phyloP scores from a whole-genome alignment of 2,329 filamentous ascomycete species.

The Lasiodiplodia citricola region DNA sequence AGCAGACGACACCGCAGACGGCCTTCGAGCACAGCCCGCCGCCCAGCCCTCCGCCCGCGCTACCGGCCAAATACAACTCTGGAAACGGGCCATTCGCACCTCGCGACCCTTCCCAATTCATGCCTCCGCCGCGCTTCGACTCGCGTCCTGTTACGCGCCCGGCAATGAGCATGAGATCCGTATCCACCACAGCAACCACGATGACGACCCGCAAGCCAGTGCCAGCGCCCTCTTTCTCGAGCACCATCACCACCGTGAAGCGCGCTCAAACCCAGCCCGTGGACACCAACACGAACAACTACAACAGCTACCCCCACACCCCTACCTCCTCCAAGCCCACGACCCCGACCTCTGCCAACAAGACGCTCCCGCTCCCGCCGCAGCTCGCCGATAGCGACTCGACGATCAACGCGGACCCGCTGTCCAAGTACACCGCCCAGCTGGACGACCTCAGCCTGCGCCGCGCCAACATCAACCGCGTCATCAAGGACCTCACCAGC shows the following conservation, averaged over 20 bases:
- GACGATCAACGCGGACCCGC: slow-evolving; percentile 40
- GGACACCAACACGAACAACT: neutral
- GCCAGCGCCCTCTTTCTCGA: slow-evolving; percentile 30
- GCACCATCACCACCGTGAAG: slow-evolving; percentile 27
- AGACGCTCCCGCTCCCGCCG: slow-evolving; percentile 47
- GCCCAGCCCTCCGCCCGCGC: slow-evolving; percentile 46
- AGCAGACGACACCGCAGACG: slow-evolving; percentile 41
- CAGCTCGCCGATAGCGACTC: slow-evolving; percentile 28
- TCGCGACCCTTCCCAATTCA: slow-evolving; percentile 18
- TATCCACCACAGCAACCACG: slow-evolving; percentile 32
- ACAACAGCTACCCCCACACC: neutral
- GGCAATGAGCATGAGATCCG: slow-evolving; percentile 27
- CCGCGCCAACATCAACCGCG: slow-evolving; percentile 43
- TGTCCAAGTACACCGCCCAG: slow-evolving; percentile 45
- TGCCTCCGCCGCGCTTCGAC: slow-evolving; percentile 35
- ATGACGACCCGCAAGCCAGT: slow-evolving; percentile 37
- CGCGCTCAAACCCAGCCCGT: slow-evolving; percentile 7
- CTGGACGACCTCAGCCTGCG: slow-evolving; percentile 46
- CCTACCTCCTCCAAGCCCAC: slow-evolving; percentile 1
- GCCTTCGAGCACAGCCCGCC: slow-evolving; percentile 49
- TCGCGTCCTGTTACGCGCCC: slow-evolving; percentile 36
- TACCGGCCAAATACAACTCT: slow-evolving; percentile 35
- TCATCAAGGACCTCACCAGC: slow-evolving; percentile 42
- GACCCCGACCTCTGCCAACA: slow-evolving; percentile 38
- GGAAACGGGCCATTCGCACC: neutral